Conservation (phyloP, 1,284 basidiomycete genomes). For the Boletus semigastroideus region DNA sequence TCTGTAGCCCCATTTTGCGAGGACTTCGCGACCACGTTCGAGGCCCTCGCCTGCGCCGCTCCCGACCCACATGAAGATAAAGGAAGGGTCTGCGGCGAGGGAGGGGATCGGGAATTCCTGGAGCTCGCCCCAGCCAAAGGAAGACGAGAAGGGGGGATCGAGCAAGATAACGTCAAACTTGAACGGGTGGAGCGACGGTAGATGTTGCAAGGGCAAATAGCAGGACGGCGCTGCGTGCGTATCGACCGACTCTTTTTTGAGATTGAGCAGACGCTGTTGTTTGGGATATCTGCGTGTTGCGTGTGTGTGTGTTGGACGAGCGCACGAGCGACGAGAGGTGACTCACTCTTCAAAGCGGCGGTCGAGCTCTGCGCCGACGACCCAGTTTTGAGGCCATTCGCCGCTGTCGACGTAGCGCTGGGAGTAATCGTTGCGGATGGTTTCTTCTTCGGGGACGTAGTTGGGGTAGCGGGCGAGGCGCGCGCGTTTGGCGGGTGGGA, state of each 20-base stretch:
- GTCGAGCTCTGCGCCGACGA: conserved; percentile 82
- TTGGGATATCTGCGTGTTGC: conserved; percentile 82
- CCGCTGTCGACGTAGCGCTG: conserved; percentile 88
- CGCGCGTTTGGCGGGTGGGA: conserved; percentile 70
- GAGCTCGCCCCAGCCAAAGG: conserved; percentile 83
- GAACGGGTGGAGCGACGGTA: conserved; percentile 54
- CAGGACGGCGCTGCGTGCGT: conserved; percentile 61
- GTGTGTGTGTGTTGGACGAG: not conserved
- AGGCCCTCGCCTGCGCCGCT: conserved; percentile 88
- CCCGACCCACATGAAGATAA: conserved; percentile 97
- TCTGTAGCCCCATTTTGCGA: conserved; percentile 94
- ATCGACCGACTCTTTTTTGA: conserved; percentile 75
- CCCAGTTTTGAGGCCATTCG: conserved; percentile 89
- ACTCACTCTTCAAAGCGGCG: conserved; percentile 91
- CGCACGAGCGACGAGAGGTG: not conserved
- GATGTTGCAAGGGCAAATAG: conserved; percentile 63
- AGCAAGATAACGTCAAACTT: conserved; percentile 95
- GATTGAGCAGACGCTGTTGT: conserved; percentile 74
- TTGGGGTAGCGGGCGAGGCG: conserved; percentile 66
- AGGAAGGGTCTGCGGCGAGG: conserved; percentile 88
- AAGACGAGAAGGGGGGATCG: conserved; percentile 83
- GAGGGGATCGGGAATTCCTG: conserved; percentile 81
- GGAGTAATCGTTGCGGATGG: conserved; percentile 93
- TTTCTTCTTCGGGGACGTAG: conserved; percentile 90
- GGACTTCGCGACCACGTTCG: conserved; percentile 87